A percentile compares a stretch with the other conserved stretches of the same genome.
Conservation (phyloP, 2,329 filamentous ascomycete genomes). For the Pyrenophora graminea region DNA sequence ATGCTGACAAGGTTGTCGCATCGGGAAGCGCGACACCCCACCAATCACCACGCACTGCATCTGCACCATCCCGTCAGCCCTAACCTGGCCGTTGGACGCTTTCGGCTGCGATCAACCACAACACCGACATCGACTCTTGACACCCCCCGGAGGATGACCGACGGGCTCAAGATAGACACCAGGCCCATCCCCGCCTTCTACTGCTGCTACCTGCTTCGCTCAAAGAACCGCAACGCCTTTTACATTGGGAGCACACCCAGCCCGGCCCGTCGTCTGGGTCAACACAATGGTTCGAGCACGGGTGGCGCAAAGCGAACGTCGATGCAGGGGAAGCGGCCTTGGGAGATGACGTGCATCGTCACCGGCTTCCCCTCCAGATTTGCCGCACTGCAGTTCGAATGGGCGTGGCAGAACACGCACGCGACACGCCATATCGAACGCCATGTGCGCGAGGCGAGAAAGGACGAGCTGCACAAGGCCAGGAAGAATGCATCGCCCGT, state of each 20-base stretch:
- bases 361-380: conserved; percentile 86
- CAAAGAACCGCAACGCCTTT: conserved; percentile 70
- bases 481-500: conserved; percentile 41
- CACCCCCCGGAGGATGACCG: conserved; percentile 7
- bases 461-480: conserved; percentile 34
- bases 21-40: conserved; percentile 12
- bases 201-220: conserved; percentile 89
- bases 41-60: conserved; percentile 20
- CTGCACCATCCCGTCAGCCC: conserved; percentile 22
- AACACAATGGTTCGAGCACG: conserved; percentile 84
- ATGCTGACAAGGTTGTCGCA: conserved; percentile 24
- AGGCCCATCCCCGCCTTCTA: conserved; percentile 79
- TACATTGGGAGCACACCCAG: conserved; percentile 95
- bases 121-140: conserved; percentile 9
- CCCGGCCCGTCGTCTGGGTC: conserved; percentile 78
- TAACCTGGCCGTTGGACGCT: conserved; percentile 16
- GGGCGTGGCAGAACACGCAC: conserved; percentile 89
- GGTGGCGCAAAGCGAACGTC: conserved; percentile 83
- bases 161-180: conserved; percentile 25
- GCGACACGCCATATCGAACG: conserved; percentile 74
- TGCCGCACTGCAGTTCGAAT: conserved; percentile 94
- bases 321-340: conserved; percentile 70
- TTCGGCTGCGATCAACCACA: conserved; percentile 21
- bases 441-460: conserved; percentile 42
- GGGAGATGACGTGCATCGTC: conserved; percentile 79